These are phyloP conservation scores for Pseudocercospora fijiensis DNA, from an alignment of 2,329 filamentous ascomycete species.

Conservation along the genomic window DNA sequence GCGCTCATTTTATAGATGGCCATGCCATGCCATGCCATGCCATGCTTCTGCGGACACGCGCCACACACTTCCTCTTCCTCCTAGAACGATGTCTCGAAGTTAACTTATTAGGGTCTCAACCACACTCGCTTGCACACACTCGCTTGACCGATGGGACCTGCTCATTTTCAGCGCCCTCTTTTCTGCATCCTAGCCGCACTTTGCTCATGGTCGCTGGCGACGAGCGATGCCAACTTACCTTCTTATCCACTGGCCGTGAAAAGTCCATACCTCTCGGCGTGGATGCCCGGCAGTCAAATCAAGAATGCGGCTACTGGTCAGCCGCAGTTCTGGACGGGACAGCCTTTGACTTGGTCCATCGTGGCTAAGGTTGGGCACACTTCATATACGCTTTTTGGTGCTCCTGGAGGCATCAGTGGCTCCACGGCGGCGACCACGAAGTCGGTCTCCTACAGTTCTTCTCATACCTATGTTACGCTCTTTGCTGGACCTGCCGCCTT, in stretches of 20 bases:
- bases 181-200: neutral
- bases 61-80: no score
- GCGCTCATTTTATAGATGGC: no score
- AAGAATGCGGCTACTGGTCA: slow-evolving; percentile 30
- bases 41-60: no score
- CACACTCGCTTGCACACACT: neutral
- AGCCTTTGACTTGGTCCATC: slow-evolving; percentile 38
- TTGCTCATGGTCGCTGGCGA: slow-evolving; percentile 1
- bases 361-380: slow-evolving; percentile 37
- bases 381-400: slow-evolving; percentile 38
- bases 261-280: slow-evolving; percentile 38
- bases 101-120: no score
- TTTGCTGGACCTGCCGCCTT: slow-evolving; percentile 32
- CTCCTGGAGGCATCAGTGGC: slow-evolving; percentile 24
- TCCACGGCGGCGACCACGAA: slow-evolving; percentile 22
- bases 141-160: neutral
- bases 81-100: neutral
- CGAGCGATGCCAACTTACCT: slow-evolving; percentile 19
- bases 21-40: no score
- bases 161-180: neutral
- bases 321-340: slow-evolving; percentile 39
- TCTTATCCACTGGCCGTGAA: slow-evolving; percentile 36
- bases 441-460: slow-evolving; percentile 35
- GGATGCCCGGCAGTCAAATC: slow-evolving; percentile 36
- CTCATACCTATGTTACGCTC: slow-evolving; percentile 36